phyloP scores from a whole-genome alignment of 345 rosid genomes.

The Microthlaspi erraticum region DNA sequence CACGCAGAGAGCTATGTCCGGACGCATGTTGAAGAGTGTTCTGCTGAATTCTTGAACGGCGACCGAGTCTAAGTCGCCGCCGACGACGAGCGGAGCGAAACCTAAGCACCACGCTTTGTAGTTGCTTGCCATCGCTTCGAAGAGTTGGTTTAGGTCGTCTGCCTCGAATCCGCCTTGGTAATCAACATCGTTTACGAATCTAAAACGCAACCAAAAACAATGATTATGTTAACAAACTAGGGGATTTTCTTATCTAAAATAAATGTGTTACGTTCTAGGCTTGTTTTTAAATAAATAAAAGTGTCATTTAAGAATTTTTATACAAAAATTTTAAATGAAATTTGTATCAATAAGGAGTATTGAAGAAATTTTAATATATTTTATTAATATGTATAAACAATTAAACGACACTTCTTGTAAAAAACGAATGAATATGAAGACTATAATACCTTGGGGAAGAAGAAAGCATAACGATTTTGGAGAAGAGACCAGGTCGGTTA shows the following conservation, averaged over 20 bases:
- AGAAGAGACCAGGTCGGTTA: conserved; percentile 79
- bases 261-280: too few species aligned
- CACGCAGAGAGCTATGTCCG: conserved; percentile 81
- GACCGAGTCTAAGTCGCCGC: conserved; percentile 87
- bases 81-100: conserved; percentile 82
- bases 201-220: conserved; percentile 20
- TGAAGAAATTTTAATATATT: too few species aligned
- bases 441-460: conserved; percentile 74
- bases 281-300: neutral
- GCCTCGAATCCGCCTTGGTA: conserved; percentile 90
- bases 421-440: neutral
- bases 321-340: too few species aligned
- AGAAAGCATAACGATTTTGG: conserved; percentile 71
- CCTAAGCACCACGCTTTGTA: conserved; percentile 93
- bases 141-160: conserved; percentile 77
- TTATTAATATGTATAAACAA: too few species aligned
- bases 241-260: neutral
- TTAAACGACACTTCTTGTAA: too few species aligned
- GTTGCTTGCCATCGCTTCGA: conserved; percentile 75
- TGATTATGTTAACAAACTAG: neutral
- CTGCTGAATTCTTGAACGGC: conserved; percentile 96
- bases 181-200: conserved; percentile 76
- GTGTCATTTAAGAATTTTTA: too few species aligned
- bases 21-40: conserved; percentile 93
- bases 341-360: too few species aligned